phyloP scores from a whole-genome alignment of 2,329 filamentous ascomycete species.

The Raffaelea albimanens region DNA sequence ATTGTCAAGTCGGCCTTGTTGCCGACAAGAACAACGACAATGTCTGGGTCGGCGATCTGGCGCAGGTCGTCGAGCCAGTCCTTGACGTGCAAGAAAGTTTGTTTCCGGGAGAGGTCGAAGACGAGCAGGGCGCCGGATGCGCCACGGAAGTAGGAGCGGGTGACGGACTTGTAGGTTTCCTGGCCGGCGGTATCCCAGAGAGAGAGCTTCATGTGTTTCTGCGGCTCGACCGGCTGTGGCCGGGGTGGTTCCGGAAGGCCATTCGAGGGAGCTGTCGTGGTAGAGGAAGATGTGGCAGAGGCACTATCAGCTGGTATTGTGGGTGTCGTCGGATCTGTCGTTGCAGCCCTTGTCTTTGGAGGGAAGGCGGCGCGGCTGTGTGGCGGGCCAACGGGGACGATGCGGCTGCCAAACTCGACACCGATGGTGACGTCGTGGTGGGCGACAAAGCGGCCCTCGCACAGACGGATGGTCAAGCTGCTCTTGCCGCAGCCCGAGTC shows the following conservation, averaged over 20 bases:
- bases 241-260: conserved; percentile 42
- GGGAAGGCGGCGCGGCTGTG: conserved; percentile 37
- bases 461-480: conserved; percentile 85
- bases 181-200: conserved; percentile 96
- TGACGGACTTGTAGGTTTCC: conserved; percentile 96
- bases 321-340: conserved; percentile 17
- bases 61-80: conserved; percentile 91
- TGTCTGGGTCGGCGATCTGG: conserved; percentile 90
- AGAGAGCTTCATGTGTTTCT: conserved; percentile 84
- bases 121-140: conserved; percentile 66
- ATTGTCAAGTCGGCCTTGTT: conserved; percentile 81
- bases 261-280: conserved; percentile 13
- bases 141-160: conserved; percentile 85
- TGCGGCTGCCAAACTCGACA: conserved; percentile 89
- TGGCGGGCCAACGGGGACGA: conserved; percentile 82
- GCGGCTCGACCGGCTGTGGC: conserved; percentile 22
- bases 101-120: conserved; percentile 81
- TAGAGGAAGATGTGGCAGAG: conserved; percentile 13
- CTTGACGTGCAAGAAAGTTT: conserved; percentile 80
- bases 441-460: conserved; percentile 88
- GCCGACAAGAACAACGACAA: conserved; percentile 87
- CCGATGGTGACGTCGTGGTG: conserved; percentile 97
- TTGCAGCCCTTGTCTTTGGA: conserved; percentile 8
- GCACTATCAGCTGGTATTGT: not conserved
- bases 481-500: conserved; percentile 96